Percentiles rank a stretch among this genome's conserved stretches.
Conservation (phyloP, 495 filamentous ascomycete genomes). For the Letharia lupina region DNA sequence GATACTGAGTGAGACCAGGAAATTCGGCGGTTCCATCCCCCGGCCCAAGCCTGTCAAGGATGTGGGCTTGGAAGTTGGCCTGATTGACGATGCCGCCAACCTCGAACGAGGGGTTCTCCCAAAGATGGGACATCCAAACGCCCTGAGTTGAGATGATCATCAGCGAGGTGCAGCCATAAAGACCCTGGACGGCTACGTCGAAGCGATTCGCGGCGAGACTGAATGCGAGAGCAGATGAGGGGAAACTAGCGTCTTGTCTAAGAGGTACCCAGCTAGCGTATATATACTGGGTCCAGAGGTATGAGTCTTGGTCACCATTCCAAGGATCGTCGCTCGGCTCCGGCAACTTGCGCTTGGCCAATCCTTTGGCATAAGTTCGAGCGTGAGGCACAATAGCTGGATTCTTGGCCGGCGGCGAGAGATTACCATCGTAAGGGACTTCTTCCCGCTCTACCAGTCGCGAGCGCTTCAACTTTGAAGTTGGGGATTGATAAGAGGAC, state of each 20-base stretch:
- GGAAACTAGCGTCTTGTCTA: not conserved
- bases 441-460: not conserved
- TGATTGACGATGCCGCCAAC: not conserved
- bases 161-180: not conserved
- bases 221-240: not conserved
- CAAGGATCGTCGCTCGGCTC: not conserved
- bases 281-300: not conserved
- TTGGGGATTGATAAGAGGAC: not conserved
- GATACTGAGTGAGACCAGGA: not conserved
- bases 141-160: not conserved
- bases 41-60: not conserved
- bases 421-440: not conserved
- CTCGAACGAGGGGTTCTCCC: not conserved
- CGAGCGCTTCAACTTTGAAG: not conserved
- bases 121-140: not conserved
- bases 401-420: not conserved
- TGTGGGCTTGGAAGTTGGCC: not conserved
- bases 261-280: not conserved
- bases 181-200: not conserved
- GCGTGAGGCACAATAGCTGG: not conserved
- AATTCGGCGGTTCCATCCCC: not conserved
- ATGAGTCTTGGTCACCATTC: not conserved
- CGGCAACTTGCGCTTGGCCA: not conserved
- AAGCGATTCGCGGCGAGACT: not conserved
- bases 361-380: not conserved